Evolutionary conservation across 495 filamentous ascomycete species (phyloP), one percentile per base, ranked within the genome.

Genomic region (Copromyces sp.): DNA sequence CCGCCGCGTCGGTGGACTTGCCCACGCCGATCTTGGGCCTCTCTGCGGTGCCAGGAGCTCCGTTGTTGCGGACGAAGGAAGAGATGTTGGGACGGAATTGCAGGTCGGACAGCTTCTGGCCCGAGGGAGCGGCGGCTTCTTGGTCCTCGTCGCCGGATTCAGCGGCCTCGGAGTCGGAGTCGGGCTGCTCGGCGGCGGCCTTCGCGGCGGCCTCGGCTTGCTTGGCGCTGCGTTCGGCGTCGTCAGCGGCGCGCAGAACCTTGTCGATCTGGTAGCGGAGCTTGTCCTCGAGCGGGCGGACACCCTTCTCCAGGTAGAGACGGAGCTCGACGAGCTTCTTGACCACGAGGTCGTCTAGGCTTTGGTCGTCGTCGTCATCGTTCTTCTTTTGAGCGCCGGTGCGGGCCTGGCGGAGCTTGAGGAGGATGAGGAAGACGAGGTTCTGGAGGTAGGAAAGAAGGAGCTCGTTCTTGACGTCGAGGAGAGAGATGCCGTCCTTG

Each of bases 401-500:
- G 69, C 83, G 84, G 1, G 85, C 78, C 76, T 89, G 87, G 20
- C 93, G 88, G 20, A 98, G 79, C 80, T 97, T 95, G 59, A 94
- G 81, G 3, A 98, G 82, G 44, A 96, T 91, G 68, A 98, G 83
- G 75, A 97, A 97, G 39, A 95, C 93, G 5, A 97, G 88, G 76
- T 98, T 94, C 76, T 98, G 96, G 0, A 98, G 84, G 83, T 99
- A 99, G 2, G 96, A 94, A 59, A 99, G 91, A 16, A 99, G 88
- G 20, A 98, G 87, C 74, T 99, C 96, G 84, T 93, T 97, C 81
- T 99, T 99, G 70, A 91, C 88, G 78, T 97, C 93, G 77, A 99
- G 89, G 6, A 99, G 90, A 3, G 95, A 98, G 69, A 99, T 94
- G 74, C 95, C 95, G 74, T 97, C 90, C 75, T 90, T 86, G 9